Percentiles rank a stretch among this genome's conserved stretches.
Conservation (phyloP, 1,139 yeast species). For the Kurtzmaniella quercitrusa region DNA sequence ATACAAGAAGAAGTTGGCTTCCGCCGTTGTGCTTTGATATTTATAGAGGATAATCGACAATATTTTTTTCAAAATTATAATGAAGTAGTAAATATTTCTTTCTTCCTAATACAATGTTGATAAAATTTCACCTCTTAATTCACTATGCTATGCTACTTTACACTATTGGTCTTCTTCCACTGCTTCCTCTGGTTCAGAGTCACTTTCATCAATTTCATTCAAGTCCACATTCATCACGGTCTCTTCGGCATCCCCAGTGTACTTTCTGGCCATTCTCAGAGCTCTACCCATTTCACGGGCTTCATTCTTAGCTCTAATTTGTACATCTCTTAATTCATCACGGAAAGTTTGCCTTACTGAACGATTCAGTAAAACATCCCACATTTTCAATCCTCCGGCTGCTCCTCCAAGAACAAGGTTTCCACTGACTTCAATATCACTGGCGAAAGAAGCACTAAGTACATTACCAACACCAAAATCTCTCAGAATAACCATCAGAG, state of each 20-base stretch:
- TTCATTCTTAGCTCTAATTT: constrained; percentile 52
- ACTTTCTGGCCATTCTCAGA: constrained; percentile 73
- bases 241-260: constrained; percentile 47
- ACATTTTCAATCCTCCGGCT: constrained; percentile 75
- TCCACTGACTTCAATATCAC: constrained; percentile 85
- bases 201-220: constrained; percentile 56
- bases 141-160: not conserved
- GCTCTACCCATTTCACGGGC: constrained; percentile 55
- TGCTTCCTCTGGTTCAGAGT: constrained; percentile 25
- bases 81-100: no score
- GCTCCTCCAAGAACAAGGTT: constrained; percentile 87
- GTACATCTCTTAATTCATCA: constrained; percentile 51
- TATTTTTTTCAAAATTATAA: not conserved
- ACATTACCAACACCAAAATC: constrained; percentile 96
- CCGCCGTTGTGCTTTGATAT: constrained; percentile 67
- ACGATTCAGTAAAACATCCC: constrained; percentile 86
- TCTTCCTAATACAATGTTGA: not conserved
- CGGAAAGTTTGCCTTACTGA: constrained; percentile 72
- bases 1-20: constrained; percentile 91
- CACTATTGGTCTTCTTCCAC: constrained; percentile 6
- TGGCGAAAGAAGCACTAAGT: constrained; percentile 76
- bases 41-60: not conserved
- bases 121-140: no score
- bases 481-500: constrained; percentile 86
- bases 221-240: constrained; percentile 58